Percentiles rank a stretch among this genome's conserved stretches.
phyloP scores from a whole-genome alignment of 148 eudicot species.

The Chenopodium suecicum region DNA sequence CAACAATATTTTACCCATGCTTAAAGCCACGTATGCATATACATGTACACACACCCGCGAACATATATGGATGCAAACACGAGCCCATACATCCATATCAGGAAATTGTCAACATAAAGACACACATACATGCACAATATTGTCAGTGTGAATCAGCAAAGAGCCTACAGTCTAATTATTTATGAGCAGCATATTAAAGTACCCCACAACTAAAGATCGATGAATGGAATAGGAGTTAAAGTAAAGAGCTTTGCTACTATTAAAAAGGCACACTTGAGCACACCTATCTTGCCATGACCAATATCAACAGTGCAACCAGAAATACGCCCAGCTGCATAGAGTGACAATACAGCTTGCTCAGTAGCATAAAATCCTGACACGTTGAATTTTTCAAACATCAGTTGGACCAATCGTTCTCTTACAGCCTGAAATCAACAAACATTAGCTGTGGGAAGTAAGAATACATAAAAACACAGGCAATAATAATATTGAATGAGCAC shows the following conservation, averaged over 20 bases:
- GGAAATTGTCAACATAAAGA: neutral
- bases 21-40: neutral
- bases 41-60: neutral
- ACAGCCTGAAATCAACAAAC: conserved; percentile 50
- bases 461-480: neutral
- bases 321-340: conserved; percentile 96
- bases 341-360: conserved; percentile 95
- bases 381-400: conserved; percentile 98
- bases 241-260: conserved; percentile 1
- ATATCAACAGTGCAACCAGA: conserved; percentile 98
- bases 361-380: conserved; percentile 95
- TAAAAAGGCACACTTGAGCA: neutral
- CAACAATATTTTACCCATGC: neutral
- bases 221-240: neutral
- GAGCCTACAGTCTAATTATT: neutral
- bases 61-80: neutral
- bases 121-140: neutral
- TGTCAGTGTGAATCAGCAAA: neutral
- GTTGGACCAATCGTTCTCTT: conserved; percentile 84
- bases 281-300: conserved; percentile 97
- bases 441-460: conserved; percentile 2
- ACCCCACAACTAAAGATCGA: neutral
- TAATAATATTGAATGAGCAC: neutral
- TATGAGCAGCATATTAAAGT: neutral
- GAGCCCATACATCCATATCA: neutral